Evolutionary conservation across 352 stramenopile genomes (phyloP).

Genomic region (Achlya hypogyna): DNA sequence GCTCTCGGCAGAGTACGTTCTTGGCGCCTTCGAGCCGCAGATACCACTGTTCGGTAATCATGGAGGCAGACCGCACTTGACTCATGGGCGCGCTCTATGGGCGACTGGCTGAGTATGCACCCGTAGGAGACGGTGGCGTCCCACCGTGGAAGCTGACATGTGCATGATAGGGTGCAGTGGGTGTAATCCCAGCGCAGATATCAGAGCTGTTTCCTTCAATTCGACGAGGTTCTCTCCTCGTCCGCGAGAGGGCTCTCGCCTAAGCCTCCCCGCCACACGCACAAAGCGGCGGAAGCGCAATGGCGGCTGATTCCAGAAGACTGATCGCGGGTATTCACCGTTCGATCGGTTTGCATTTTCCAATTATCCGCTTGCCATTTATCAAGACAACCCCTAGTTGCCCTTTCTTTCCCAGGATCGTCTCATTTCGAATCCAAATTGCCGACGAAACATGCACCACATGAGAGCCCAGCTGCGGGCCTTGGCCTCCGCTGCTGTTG

Average conservation of each 20-base stretch:
- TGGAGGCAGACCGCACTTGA: neutral
- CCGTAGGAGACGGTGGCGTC: neutral
- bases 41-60: neutral
- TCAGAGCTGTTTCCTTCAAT: neutral
- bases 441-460: neutral
- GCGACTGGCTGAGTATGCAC: neutral
- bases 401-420: neutral
- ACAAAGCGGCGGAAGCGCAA: no score
- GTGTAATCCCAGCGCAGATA: neutral
- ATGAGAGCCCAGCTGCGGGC: neutral
- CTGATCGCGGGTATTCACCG: no score
- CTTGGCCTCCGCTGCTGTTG: no score
- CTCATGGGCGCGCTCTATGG: neutral
- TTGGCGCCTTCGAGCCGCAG: neutral
- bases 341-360: no score
- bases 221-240: no score
- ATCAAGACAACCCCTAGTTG: neutral
- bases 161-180: slow-evolving; percentile 6
- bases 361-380: no score
- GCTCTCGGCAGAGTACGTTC: neutral
- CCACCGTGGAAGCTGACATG: neutral
- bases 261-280: no score
- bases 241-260: no score
- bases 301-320: no score
- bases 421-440: no score